phyloP scores from a whole-genome alignment of 257 asterid species.

The Agastache rugosa region DNA sequence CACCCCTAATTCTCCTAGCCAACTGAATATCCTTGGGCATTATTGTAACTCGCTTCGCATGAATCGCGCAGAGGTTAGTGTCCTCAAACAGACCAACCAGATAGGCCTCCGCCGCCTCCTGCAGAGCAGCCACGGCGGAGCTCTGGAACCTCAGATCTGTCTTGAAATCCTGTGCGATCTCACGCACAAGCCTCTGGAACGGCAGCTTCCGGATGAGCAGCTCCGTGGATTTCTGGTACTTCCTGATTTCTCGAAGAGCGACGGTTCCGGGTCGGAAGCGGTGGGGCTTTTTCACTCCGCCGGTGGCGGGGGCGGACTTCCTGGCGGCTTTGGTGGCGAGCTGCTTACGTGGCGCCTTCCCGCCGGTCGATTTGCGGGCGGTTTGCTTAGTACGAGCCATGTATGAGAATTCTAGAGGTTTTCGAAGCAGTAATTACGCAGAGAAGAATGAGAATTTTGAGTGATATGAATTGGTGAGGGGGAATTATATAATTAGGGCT shows the following conservation, averaged over 20 bases:
- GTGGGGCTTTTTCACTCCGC: conserved; percentile 49
- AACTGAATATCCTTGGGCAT: conserved; percentile 47
- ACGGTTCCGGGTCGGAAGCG: conserved; percentile 49
- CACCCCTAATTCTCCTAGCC: conserved; percentile 47
- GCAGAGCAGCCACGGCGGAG: conserved; percentile 45
- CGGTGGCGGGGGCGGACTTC: conserved; percentile 48
- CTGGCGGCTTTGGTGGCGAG: conserved; percentile 49
- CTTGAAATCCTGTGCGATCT: conserved; percentile 47
- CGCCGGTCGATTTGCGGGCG: conserved; percentile 45
- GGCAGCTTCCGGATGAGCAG: conserved; percentile 39
- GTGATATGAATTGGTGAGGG: background rate
- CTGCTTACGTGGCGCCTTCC: conserved; percentile 47
- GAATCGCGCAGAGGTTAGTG: conserved; percentile 43
- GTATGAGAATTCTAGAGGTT: background rate
- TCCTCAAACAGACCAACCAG: conserved; percentile 44
- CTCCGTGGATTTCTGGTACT: conserved; percentile 39
- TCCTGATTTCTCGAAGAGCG: conserved; percentile 40
- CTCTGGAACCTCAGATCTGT: conserved; percentile 45
- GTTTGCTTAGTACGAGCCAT: conserved; percentile 48
- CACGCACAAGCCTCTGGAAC: conserved; percentile 48
- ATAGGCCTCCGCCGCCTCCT: conserved; percentile 49
- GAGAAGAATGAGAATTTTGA: background rate
- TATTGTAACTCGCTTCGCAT: conserved; percentile 39
- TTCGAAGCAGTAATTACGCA: too few species aligned
- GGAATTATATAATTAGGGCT: conserved; percentile 26